Evolutionary conservation across 2,329 filamentous ascomycete genomes (phyloP).

Genomic region (Cordyceps militaris): DNA sequence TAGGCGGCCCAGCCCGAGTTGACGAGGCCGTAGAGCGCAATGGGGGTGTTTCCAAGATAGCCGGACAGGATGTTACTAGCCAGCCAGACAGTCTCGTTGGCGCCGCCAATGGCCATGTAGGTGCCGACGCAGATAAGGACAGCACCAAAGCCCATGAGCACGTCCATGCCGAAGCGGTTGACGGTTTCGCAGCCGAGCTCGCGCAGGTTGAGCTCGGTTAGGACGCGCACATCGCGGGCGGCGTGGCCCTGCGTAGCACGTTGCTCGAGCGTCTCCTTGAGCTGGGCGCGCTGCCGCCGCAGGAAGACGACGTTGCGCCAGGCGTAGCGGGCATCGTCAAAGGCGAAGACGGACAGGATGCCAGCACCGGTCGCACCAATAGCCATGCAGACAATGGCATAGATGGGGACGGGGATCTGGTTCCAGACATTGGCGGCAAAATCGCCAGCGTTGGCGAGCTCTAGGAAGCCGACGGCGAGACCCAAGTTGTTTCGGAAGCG

Average conservation of each 20-base stretch:
- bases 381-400: constrained; percentile 44
- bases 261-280: constrained; percentile 20
- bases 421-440: constrained; percentile 55
- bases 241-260: constrained; percentile 11
- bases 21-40: constrained; percentile 40
- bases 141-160: constrained; percentile 41
- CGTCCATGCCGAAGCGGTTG: constrained; percentile 44
- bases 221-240: constrained; percentile 24
- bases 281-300: constrained; percentile 30
- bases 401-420: constrained; percentile 39
- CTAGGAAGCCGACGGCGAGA: constrained; percentile 40
- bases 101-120: constrained; percentile 46
- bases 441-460: constrained; percentile 48
- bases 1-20: constrained; percentile 42
- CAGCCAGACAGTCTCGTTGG: constrained; percentile 32
- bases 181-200: constrained; percentile 45
- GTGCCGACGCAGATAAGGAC: constrained; percentile 45
- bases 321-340: constrained; percentile 36
- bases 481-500: constrained; percentile 25
- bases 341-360: constrained; percentile 37
- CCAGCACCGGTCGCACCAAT: constrained; percentile 43
- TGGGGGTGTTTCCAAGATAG: constrained; percentile 46
- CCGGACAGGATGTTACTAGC: constrained; percentile 48
- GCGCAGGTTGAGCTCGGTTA: constrained; percentile 38
- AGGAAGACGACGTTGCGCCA: constrained; percentile 41